Percentiles rank a stretch among this genome's conserved stretches.
Conservation (phyloP, 768 basidiomycete species). For the Naematelia aurantialba region DNA sequence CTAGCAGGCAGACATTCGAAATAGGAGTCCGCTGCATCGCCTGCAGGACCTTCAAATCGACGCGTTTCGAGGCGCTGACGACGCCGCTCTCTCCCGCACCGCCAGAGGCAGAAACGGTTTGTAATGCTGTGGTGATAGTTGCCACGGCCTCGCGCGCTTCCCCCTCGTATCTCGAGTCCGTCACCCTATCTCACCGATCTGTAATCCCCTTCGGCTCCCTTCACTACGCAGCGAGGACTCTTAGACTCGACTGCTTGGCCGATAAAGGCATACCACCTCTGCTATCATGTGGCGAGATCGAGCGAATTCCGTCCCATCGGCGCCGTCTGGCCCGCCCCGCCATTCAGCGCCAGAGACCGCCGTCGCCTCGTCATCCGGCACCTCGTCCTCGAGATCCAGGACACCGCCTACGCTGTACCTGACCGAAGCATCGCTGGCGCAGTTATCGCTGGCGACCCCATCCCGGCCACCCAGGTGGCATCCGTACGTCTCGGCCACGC, state of each 20-base stretch:
- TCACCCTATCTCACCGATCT: neutral
- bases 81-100: too few relatives aligned
- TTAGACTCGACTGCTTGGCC: too few relatives aligned
- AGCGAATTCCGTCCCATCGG: constrained; percentile 4
- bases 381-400: constrained; percentile 8
- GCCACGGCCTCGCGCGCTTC: neutral
- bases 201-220: neutral
- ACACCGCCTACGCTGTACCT: neutral
- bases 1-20: too few relatives aligned
- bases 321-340: neutral
- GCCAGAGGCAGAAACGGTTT: too few relatives aligned
- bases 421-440: constrained; percentile 5
- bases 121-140: neutral
- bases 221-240: neutral
- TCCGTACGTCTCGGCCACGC: constrained; percentile 6
- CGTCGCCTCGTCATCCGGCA: neutral
- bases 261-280: too few relatives aligned
- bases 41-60: too few relatives aligned
- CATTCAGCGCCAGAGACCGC: neutral
- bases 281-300: constrained; percentile 2
- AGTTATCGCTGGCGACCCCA: neutral
- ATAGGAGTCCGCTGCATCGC: too few relatives aligned
- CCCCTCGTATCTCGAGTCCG: neutral
- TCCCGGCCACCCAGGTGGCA: constrained; percentile 1
- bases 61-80: too few relatives aligned